phyloP scores from a whole-genome alignment of 1,139 yeast species.

The Taphrina sp. region DNA sequence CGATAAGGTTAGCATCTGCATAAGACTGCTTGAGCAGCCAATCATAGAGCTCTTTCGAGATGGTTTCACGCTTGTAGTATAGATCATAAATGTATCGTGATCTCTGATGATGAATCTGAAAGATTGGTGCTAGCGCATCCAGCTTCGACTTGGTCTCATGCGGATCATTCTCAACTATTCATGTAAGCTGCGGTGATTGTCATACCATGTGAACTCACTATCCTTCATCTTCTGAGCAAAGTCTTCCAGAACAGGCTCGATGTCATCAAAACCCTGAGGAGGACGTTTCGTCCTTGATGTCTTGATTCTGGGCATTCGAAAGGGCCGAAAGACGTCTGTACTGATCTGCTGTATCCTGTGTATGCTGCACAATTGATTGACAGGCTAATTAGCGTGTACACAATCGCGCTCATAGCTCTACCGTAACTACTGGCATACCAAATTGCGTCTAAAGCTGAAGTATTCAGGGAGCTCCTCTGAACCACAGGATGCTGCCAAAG shows the following conservation, averaged over 20 bases:
- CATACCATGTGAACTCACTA: conserved; percentile 38
- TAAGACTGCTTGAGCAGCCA: conserved; percentile 70
- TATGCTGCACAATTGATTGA: too few relatives aligned
- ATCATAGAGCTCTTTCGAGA: conserved; percentile 66
- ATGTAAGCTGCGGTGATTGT: too few relatives aligned
- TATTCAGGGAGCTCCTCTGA: too few relatives aligned
- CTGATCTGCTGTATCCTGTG: too few relatives aligned
- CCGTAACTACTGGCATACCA: too few relatives aligned
- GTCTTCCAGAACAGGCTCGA: conserved; percentile 68
- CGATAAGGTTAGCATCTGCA: conserved; percentile 69
- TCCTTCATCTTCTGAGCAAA: conserved; percentile 61
- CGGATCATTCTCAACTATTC: conserved; percentile 35
- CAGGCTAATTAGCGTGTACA: too few relatives aligned
- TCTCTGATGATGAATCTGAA: conserved; percentile 68
- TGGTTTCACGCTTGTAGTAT: conserved; percentile 66
- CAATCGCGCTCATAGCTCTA: too few relatives aligned
- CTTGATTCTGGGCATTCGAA: conserved; percentile 31
- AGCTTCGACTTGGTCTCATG: conserved; percentile 47
- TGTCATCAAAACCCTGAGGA: conserved; percentile 62
- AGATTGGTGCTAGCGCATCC: conserved; percentile 70
- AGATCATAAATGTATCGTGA: conserved; percentile 74
- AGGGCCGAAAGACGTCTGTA: too few relatives aligned
- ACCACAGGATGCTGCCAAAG: too few relatives aligned
- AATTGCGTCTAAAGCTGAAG: too few relatives aligned
- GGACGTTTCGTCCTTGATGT: conserved; percentile 30